phyloP scores from a whole-genome alignment of 495 filamentous ascomycete species.

The Podospora pseudopauciseta region DNA sequence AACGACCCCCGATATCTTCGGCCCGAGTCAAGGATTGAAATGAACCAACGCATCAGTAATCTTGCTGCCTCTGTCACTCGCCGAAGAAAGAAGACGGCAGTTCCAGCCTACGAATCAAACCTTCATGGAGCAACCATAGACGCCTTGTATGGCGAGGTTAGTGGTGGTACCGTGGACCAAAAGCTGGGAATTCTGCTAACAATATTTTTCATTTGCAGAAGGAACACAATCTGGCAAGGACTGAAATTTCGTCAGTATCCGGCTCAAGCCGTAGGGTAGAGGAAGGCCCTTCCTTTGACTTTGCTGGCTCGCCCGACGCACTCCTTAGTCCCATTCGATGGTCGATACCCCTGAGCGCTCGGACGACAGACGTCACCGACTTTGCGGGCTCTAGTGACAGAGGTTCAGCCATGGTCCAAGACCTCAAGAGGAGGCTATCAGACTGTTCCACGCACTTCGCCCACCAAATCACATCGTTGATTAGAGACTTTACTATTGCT shows the following conservation, averaged over 20 bases:
- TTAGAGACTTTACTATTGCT: slow-evolving; percentile 30
- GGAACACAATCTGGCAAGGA: slow-evolving; percentile 4
- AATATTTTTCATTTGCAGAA: slow-evolving; percentile 1
- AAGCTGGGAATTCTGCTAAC: background rate
- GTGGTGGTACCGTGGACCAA: background rate
- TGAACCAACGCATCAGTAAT: slow-evolving; percentile 37
- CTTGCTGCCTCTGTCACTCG: slow-evolving; percentile 26
- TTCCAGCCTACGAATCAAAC: background rate
- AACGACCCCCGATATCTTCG: slow-evolving; percentile 47
- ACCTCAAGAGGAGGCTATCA: slow-evolving; percentile 26
- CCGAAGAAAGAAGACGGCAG: slow-evolving; percentile 11
- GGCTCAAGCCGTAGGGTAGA: slow-evolving; percentile 16
- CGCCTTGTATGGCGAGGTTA: slow-evolving; percentile 4
- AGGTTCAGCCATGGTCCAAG: slow-evolving; percentile 4
- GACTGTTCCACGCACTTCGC: slow-evolving; percentile 30
- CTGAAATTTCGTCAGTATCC: slow-evolving; percentile 14
- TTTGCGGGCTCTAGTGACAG: slow-evolving; percentile 2
- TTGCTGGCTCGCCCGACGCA: slow-evolving; percentile 9
- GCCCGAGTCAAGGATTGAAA: slow-evolving; percentile 43
- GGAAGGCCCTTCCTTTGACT: slow-evolving; percentile 16
- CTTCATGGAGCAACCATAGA: background rate
- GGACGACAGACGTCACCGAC: background rate
- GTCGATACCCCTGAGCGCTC: slow-evolving; percentile 9
- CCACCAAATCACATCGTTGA: slow-evolving; percentile 23
- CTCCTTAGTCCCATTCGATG: background rate